These are phyloP conservation scores for Amanita muscaria DNA, from an alignment of 768 basidiomycete genomes.

Conservation along the genomic window DNA sequence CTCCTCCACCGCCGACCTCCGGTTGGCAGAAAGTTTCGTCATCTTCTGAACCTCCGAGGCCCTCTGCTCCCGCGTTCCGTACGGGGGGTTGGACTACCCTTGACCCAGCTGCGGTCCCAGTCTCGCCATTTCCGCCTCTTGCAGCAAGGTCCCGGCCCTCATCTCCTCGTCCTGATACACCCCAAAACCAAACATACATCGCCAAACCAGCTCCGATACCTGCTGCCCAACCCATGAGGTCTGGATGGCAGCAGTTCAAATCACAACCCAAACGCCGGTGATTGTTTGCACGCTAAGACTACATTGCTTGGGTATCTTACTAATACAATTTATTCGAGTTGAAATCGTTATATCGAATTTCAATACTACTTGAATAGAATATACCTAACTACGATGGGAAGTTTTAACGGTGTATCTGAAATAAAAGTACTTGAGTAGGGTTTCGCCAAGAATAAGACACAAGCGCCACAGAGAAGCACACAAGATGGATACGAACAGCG, in stretches of 20 bases:
- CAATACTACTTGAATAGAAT: constrained; percentile 23
- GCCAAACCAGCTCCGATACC: constrained; percentile 10
- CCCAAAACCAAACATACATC: constrained; percentile 4
- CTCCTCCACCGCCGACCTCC: constrained; percentile 11
- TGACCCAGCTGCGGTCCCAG: constrained; percentile 10
- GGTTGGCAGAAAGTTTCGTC: constrained; percentile 4
- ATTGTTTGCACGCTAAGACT: background rate
- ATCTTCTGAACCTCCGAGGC: constrained; percentile 7
- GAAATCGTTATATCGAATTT: constrained; percentile 19
- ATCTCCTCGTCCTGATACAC: background rate
- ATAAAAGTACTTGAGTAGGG: constrained; percentile 2
- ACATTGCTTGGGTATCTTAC: background rate
- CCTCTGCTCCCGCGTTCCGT: constrained; percentile 40
- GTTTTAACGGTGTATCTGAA: constrained; percentile 8
- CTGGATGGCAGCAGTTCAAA: constrained; percentile 55
- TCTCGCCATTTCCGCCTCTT: constrained; percentile 3
- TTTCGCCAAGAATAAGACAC: constrained; percentile 6
- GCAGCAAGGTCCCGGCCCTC: background rate
- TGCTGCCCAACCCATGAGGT: constrained; percentile 26
- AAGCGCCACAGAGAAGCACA: background rate
- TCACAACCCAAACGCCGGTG: constrained; percentile 23
- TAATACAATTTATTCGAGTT: background rate
- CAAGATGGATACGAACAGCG: constrained; percentile 3
- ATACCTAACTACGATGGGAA: constrained; percentile 42
- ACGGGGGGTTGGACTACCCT: constrained; percentile 62